These are phyloP conservation scores for Coemansia asiatica DNA, from an alignment of 192 early-diverging fungal genomes.

Conservation along the genomic window DNA sequence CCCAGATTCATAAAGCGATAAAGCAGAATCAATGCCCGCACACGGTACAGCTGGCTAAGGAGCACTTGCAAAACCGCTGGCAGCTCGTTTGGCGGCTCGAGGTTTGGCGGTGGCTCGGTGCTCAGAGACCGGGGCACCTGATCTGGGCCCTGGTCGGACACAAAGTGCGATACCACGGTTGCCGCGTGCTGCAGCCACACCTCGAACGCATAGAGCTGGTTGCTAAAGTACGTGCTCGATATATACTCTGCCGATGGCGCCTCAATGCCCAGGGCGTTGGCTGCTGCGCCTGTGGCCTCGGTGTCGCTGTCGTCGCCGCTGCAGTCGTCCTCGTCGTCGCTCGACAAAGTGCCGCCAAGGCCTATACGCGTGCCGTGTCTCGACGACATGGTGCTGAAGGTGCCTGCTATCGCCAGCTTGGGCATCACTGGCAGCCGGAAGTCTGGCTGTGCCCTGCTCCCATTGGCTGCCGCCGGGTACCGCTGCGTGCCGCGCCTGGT, in stretches of 20 bases:
- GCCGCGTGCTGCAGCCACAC: constrained; percentile 83
- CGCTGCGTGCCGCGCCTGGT: neutral
- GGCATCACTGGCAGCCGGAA: constrained; percentile 19
- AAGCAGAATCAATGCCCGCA: constrained; percentile 87
- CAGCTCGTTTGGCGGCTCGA: constrained; percentile 80
- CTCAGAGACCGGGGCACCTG: constrained; percentile 50
- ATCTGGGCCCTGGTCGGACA: constrained; percentile 35
- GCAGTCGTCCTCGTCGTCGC: constrained; percentile 20
- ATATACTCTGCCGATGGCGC: constrained; percentile 26
- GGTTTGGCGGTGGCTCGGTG: constrained; percentile 42
- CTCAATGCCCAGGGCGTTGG: constrained; percentile 8
- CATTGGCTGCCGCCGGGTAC: neutral
- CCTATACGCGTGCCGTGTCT: constrained; percentile 24
- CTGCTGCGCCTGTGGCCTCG: constrained; percentile 9
- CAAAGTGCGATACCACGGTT: constrained; percentile 72
- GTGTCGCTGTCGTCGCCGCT: constrained; percentile 43
- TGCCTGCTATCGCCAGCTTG: constrained; percentile 37
- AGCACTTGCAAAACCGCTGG: constrained; percentile 96
- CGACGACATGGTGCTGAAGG: constrained; percentile 26
- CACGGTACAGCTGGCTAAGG: constrained; percentile 89
- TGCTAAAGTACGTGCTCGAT: constrained; percentile 87
- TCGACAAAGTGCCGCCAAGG: constrained; percentile 22
- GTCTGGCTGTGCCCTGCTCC: constrained; percentile 5
- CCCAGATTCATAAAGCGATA: constrained; percentile 90
- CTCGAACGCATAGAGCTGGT: constrained; percentile 96